Evolutionary conservation across 805 yeast species (phyloP), one percentile per base, ranked within the genome.

Genomic region (Pichia ethanolica): DNA sequence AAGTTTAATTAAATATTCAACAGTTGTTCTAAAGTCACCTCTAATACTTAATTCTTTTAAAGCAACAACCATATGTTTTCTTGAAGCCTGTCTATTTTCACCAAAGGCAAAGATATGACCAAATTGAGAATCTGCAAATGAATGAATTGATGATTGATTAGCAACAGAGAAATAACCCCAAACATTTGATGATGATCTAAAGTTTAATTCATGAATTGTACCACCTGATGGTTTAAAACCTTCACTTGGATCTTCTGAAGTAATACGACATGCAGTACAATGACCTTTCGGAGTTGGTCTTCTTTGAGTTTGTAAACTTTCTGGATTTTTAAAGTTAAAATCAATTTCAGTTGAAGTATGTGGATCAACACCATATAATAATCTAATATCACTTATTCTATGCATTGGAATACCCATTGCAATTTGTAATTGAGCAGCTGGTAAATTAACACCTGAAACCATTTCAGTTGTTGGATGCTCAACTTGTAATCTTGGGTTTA

Each of bases 391-490:
- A 61, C 85, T 80, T 60, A 93, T 86, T 72, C 95, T 80, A 70
- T 93, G 95, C 77, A 93, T 82, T 56, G 99, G 98, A 53, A 93
- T 81, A 79, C 99, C 99, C 99, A 93, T 93, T 55, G 99, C 98
- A 70, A 93, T 88, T 73, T 93, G 99, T 58, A 93, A 80, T 73
- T 93, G 99, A 37, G 99, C 96, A 51, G 97, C 96, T 32, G 99
- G 99, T 66, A 93, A 77, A 66, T 93, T 95, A 48, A 93, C 97
- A 57, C 99, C 99, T 27, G 96, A 85, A 50, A 89, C 99, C 99
- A 93, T 93, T 74, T 93, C 99, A 39, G 99, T 93, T 42, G 99
- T 93, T 63, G 99, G 99, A 77, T 93, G 99, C 78, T 93, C 99
- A 52, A 93, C 99, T 76, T 93, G 99, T 68, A 93, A 78, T 77